phyloP scores from a whole-genome alignment of 2,329 filamentous ascomycete species.

The Cladosporium phlei region DNA sequence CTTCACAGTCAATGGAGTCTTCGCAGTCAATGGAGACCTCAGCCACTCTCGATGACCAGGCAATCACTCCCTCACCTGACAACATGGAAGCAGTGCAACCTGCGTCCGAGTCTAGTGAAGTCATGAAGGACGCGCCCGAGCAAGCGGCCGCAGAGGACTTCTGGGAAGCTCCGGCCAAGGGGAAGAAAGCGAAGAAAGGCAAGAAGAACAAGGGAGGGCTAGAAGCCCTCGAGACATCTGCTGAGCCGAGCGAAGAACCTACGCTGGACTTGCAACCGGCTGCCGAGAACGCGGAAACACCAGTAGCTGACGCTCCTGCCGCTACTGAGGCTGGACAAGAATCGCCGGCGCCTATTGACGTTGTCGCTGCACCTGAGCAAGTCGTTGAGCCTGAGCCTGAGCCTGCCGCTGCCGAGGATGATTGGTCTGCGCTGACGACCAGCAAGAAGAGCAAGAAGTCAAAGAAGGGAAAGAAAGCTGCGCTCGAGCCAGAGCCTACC shows the following conservation, averaged over 20 bases:
- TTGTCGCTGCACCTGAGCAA: neutral
- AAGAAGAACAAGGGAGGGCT: slow-evolving; percentile 16
- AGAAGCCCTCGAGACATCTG: neutral
- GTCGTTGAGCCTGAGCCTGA: neutral
- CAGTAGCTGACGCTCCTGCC: neutral
- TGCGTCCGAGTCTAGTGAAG: neutral
- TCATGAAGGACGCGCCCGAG: neutral
- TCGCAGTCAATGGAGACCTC: neutral
- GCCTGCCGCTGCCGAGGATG: slow-evolving; percentile 19
- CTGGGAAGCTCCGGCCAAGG: slow-evolving; percentile 10
- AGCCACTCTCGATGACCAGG: neutral
- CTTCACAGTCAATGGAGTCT: no score
- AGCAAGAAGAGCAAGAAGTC: slow-evolving; percentile 27
- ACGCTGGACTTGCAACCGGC: neutral
- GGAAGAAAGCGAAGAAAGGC: slow-evolving; percentile 23
- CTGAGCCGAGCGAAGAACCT: neutral
- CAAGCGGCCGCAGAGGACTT: slow-evolving; percentile 14
- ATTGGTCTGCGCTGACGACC: slow-evolving; percentile 15
- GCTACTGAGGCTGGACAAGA: neutral
- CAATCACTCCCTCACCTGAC: neutral
- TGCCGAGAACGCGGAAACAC: no score
- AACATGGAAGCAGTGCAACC: neutral
- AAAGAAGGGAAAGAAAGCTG: slow-evolving; percentile 19
- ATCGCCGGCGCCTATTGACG: neutral
- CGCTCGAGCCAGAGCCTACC: neutral